Percentiles rank a stretch among this genome's conserved stretches.
phyloP scores from a whole-genome alignment of 2,329 filamentous ascomycete genomes.

The Stemphylium beticola region DNA sequence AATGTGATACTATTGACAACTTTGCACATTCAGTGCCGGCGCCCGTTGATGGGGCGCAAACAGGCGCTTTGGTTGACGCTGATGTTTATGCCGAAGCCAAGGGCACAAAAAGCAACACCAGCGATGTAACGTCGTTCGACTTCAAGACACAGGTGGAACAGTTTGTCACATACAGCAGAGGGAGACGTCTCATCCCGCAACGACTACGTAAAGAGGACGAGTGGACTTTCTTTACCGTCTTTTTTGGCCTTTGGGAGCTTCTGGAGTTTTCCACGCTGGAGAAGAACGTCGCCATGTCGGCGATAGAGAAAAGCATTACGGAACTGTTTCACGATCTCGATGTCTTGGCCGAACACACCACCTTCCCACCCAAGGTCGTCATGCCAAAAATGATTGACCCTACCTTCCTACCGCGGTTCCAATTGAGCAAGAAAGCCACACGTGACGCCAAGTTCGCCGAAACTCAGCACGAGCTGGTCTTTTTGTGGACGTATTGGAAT shows the following conservation, averaged over 20 bases:
- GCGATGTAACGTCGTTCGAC: slow-evolving; percentile 35
- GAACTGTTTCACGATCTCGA: slow-evolving; percentile 45
- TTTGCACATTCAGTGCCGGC: slow-evolving; percentile 43
- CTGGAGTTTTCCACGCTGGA: slow-evolving; percentile 41
- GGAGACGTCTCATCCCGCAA: slow-evolving; percentile 22
- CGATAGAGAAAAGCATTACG: slow-evolving; percentile 42
- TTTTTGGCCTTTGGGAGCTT: slow-evolving; percentile 48
- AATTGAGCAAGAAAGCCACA: slow-evolving; percentile 29
- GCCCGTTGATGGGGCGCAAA: slow-evolving; percentile 19
- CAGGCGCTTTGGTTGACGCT: slow-evolving; percentile 42
- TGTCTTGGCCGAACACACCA: slow-evolving; percentile 35
- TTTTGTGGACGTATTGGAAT: slow-evolving; percentile 47
- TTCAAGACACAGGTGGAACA: slow-evolving; percentile 48
- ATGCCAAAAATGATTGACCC: slow-evolving; percentile 44
- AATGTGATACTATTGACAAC: slow-evolving; percentile 46
- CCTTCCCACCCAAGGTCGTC: slow-evolving; percentile 34
- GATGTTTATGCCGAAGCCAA: slow-evolving; percentile 38
- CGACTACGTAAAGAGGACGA: slow-evolving; percentile 30
- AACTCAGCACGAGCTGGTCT: slow-evolving; percentile 42
- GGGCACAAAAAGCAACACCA: slow-evolving; percentile 21
- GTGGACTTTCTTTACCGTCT: slow-evolving; percentile 46
- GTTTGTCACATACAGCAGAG: slow-evolving; percentile 38
- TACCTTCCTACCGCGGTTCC: slow-evolving; percentile 45
- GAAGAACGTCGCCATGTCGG: slow-evolving; percentile 33
- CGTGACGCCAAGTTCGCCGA: slow-evolving; percentile 34